Conservation (phyloP, 306 rosid genomes). For the Citrullus mucosospermus region DNA sequence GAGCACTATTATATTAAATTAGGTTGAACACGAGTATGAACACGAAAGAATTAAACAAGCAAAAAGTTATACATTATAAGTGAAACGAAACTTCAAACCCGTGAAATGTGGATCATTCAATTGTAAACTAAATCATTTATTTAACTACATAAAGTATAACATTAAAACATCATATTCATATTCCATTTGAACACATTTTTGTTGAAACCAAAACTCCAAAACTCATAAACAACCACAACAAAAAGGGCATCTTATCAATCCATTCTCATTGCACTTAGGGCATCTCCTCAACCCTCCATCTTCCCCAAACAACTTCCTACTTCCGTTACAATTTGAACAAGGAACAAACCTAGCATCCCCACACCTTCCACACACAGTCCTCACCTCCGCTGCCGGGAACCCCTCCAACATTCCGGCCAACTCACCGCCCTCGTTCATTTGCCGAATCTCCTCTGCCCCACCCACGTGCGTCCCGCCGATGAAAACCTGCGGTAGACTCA, state of each 20-base stretch:
- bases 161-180: background rate
- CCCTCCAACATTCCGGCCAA: conserved; percentile 42
- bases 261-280: conserved; percentile 31
- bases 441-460: conserved; percentile 55
- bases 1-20: no score
- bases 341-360: conserved; percentile 80
- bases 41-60: no score
- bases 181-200: background rate
- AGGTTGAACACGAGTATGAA: no score
- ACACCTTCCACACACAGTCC: conserved; percentile 43
- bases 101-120: no score
- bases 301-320: conserved; percentile 59
- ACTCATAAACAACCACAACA: conserved; percentile 5
- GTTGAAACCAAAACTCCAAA: no score
- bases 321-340: conserved; percentile 59
- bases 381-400: conserved; percentile 29
- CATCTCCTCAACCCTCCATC: conserved; percentile 63
- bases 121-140: no score
- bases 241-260: conserved; percentile 13
- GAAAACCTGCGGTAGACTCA: conserved; percentile 54
- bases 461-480: conserved; percentile 54
- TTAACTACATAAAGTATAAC: no score
- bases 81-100: no score
- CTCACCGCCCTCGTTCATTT: conserved; percentile 51
- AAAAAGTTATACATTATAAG: no score